Conservation (phyloP, 805 yeast species). For the Candida maris region DNA sequence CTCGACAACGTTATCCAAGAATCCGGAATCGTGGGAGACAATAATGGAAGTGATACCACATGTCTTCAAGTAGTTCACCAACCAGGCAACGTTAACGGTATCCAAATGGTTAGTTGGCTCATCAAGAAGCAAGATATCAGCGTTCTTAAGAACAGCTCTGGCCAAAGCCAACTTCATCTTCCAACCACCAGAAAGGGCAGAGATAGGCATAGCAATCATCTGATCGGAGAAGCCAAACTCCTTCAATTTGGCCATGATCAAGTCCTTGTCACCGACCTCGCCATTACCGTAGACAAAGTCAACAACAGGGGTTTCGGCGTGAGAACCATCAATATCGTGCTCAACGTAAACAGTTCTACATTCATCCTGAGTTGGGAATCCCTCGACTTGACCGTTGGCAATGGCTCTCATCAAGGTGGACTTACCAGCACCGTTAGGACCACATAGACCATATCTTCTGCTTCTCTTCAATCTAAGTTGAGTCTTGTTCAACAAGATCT, state of each 20-base stretch:
- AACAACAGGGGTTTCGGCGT: slow-evolving; percentile 91
- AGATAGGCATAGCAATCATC: slow-evolving; percentile 91
- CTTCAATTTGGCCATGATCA: slow-evolving; percentile 66
- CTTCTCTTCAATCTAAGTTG: slow-evolving; percentile 98
- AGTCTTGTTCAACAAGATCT: slow-evolving; percentile 98
- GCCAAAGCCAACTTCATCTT: slow-evolving; percentile 99
- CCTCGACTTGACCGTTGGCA: slow-evolving; percentile 97
- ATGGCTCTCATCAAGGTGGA: slow-evolving; percentile 96
- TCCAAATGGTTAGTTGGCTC: slow-evolving; percentile 99
- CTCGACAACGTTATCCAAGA: slow-evolving; percentile 96
- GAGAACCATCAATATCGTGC: slow-evolving; percentile 98
- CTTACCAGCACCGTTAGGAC: slow-evolving; percentile 99
- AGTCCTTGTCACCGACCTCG: slow-evolving; percentile 71
- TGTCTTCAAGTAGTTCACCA: slow-evolving; percentile 97
- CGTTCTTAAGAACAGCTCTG: slow-evolving; percentile 98
- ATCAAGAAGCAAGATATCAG: slow-evolving; percentile 95
- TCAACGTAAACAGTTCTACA: slow-evolving; percentile 99
- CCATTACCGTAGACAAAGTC: slow-evolving; percentile 88
- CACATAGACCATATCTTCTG: slow-evolving; percentile 99
- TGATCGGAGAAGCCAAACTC: slow-evolving; percentile 94
- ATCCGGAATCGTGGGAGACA: slow-evolving; percentile 99
- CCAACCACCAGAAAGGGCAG: slow-evolving; percentile 99
- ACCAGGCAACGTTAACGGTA: slow-evolving; percentile 99
- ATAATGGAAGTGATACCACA: slow-evolving; percentile 98
- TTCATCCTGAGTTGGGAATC: slow-evolving; percentile 99